Evolutionary conservation across 2,329 filamentous ascomycete species (phyloP), one percentile per base, ranked within the genome.

Genomic region (Alternaria sp.): DNA sequence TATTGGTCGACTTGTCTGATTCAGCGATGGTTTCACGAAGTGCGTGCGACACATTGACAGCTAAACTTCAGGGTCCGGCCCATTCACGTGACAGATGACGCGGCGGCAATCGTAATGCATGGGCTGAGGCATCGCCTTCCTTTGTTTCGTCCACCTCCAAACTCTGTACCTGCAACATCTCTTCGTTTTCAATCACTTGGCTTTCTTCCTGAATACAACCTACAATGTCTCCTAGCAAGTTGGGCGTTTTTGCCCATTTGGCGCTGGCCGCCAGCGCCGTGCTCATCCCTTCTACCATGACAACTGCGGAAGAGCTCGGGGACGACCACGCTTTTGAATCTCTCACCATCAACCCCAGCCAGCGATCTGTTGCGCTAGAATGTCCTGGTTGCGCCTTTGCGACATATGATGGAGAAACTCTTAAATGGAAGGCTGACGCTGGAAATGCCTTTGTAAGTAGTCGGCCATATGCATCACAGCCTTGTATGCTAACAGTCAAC

Each of bases 231-330:
- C 64, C 63, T 56, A 72, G 63, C 63, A 71, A 71, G 43, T 59
- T 78, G 56, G 74, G 75, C 62, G 64, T 78, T 36, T 64, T 68
- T 61, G 74, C 75, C 62, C 68, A 67, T 62, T 63, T 79, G 68
- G 77, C 75, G 70, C 73, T 78, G 72, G 73, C 65, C 68, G 72
- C 73, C 69, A 74, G 67, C 61, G 75, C 76, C 47, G 63, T 78
- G 51, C 72, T 79, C 46, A 67, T 79, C 41, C 77, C 76, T 16
- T 74, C 76, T 18, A 69, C 65, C 30, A 66, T 78, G 34, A 64
- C 32, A 24, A 49, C 62, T 18, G 61, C 68, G 28, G 71, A 72
- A 42, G 70, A 71, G 51, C 64, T 73, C 51, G 73, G 70, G 7
- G 74, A 75, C 54, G 72, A 73, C 62, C 70, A 68, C 60, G 68